Percentiles rank a stretch among this genome's conserved stretches.
phyloP scores from a whole-genome alignment of 768 basidiomycete genomes.

The Boletus rubroflammeus region DNA sequence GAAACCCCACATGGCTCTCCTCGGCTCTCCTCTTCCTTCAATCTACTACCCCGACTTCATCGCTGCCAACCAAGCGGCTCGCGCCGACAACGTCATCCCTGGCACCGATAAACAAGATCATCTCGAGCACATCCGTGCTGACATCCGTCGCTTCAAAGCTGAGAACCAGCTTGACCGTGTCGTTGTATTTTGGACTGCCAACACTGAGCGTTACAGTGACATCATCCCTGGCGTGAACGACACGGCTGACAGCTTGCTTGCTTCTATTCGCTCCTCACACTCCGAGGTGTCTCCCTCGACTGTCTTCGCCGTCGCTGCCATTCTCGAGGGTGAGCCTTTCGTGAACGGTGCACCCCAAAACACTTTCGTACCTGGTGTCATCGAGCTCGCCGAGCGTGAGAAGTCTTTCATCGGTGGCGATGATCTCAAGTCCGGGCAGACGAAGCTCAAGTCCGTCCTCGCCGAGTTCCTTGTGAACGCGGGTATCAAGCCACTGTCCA shows the following conservation, averaged over 20 bases:
- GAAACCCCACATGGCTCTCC: constrained; percentile 73
- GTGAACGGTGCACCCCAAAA: constrained; percentile 98
- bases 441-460: constrained; percentile 93
- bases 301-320: constrained; percentile 90
- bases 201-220: constrained; percentile 97
- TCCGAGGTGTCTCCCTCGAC: constrained; percentile 95
- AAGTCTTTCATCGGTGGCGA: constrained; percentile 95
- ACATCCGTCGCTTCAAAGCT: constrained; percentile 90
- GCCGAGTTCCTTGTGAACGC: constrained; percentile 99
- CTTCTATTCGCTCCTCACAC: constrained; percentile 80
- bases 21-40: constrained; percentile 84
- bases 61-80: constrained; percentile 94
- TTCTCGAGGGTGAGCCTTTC: constrained; percentile 93
- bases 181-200: constrained; percentile 97
- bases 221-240: constrained; percentile 95
- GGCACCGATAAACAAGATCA: constrained; percentile 87
- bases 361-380: constrained; percentile 95
- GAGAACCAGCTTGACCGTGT: constrained; percentile 81
- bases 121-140: constrained; percentile 86
- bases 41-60: constrained; percentile 98
- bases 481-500: constrained; percentile 95
- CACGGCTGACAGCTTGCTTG: constrained; percentile 82
- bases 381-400: constrained; percentile 86
- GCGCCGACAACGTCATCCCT: constrained; percentile 90
- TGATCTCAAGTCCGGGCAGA: constrained; percentile 97